A percentile compares a stretch with the other conserved stretches of the same genome.
Conservation (phyloP, 2,329 filamentous ascomycete species). For the Sphaerulina populicola region DNA sequence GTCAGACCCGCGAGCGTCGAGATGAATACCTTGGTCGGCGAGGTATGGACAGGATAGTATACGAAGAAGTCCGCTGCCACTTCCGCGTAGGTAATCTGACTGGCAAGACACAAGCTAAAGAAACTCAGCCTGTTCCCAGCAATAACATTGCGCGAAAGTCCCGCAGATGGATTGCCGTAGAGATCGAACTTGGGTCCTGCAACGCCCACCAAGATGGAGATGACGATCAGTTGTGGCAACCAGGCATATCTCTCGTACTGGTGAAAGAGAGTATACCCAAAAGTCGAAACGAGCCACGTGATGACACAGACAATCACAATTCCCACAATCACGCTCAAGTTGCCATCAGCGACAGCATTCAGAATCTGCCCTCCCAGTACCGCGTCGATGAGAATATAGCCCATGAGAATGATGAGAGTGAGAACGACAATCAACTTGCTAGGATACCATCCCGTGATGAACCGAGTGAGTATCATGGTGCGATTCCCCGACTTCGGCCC, state of each 20-base stretch:
- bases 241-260: conserved; percentile 61
- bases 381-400: conserved; percentile 55
- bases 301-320: conserved; percentile 58
- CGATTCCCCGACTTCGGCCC: conserved; percentile 54
- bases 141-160: conserved; percentile 43
- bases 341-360: conserved; percentile 52
- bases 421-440: conserved; percentile 55
- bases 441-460: conserved; percentile 57
- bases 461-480: conserved; percentile 55
- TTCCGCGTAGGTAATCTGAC: conserved; percentile 55
- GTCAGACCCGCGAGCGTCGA: conserved; percentile 51
- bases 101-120: conserved; percentile 59
- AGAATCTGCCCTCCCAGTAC: conserved; percentile 62
- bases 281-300: conserved; percentile 56
- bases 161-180: conserved; percentile 41
- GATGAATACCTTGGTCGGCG: conserved; percentile 47
- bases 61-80: conserved; percentile 61
- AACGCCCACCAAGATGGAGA: conserved; percentile 54
- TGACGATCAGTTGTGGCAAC: conserved; percentile 53
- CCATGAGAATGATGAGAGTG: conserved; percentile 52
- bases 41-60: conserved; percentile 52
- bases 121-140: conserved; percentile 56
- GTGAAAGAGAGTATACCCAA: conserved; percentile 61
- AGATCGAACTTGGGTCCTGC: conserved; percentile 54
- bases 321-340: conserved; percentile 56